A percentile compares a stretch with the other conserved stretches of the same genome.
phyloP scores from a whole-genome alignment of 2,329 filamentous ascomycete genomes.

The Tolypocladium sp. region DNA sequence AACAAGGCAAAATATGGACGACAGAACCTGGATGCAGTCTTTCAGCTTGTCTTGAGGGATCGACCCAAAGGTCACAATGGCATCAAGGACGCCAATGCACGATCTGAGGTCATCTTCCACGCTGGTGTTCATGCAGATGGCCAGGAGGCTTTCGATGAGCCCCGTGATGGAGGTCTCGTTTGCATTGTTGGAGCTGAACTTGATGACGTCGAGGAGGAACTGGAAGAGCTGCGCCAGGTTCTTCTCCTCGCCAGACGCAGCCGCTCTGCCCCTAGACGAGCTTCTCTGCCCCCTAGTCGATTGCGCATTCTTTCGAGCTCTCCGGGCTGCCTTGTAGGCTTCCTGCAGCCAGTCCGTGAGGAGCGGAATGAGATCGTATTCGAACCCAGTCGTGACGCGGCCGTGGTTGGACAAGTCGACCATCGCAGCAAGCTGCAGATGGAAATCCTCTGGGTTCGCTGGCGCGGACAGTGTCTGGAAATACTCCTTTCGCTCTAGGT shows the following conservation, averaged over 20 bases:
- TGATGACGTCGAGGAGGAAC: conserved; percentile 60
- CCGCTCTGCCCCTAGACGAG: conserved; percentile 24
- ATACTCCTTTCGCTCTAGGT: conserved; percentile 56
- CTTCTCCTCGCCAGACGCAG: conserved; percentile 44
- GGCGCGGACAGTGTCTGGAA: conserved; percentile 52
- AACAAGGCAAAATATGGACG: conserved; percentile 62
- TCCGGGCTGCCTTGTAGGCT: conserved; percentile 43
- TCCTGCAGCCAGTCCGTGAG: conserved; percentile 51
- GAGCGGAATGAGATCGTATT: conserved; percentile 56
- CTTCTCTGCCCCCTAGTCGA: conserved; percentile 23
- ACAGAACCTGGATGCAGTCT: conserved; percentile 60
- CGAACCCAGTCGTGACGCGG: conserved; percentile 55
- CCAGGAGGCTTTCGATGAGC: conserved; percentile 53
- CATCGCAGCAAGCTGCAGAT: conserved; percentile 55
- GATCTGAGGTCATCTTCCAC: conserved; percentile 55
- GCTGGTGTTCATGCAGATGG: conserved; percentile 60
- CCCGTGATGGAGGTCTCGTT: conserved; percentile 51
- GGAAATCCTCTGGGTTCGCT: conserved; percentile 53
- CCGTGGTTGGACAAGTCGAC: conserved; percentile 53
- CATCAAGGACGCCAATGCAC: conserved; percentile 59
- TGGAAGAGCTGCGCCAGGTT: conserved; percentile 56
- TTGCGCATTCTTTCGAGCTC: conserved; percentile 38
- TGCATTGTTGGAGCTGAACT: conserved; percentile 65
- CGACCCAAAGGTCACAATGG: conserved; percentile 62
- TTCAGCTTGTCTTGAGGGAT: conserved; percentile 55